phyloP scores from a whole-genome alignment of 2,329 filamentous ascomycete species.

The Kalaharituber pfeilii region DNA sequence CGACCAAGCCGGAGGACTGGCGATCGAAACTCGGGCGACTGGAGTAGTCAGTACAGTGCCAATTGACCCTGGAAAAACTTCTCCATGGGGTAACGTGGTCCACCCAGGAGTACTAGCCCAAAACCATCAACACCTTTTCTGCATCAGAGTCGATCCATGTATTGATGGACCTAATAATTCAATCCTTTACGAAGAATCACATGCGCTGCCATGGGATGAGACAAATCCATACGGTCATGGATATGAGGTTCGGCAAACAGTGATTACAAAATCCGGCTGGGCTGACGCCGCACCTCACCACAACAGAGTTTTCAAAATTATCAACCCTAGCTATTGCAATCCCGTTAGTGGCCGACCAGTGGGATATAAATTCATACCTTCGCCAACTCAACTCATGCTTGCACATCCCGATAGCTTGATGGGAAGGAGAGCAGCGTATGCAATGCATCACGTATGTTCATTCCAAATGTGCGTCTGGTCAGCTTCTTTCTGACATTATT shows the following conservation, averaged over 20 bases:
- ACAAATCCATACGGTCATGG: conserved; percentile 46
- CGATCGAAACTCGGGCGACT: conserved; percentile 45
- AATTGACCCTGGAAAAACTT: conserved; percentile 40
- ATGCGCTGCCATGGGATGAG: conserved; percentile 33
- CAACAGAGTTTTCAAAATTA: conserved; percentile 36
- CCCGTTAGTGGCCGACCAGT: conserved; percentile 34
- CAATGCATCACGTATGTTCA: conserved; percentile 26
- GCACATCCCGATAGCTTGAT: conserved; percentile 32
- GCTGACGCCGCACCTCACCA: conserved; percentile 38
- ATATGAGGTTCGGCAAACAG: conserved; percentile 38
- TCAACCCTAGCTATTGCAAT: conserved; percentile 34
- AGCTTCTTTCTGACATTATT: neutral
- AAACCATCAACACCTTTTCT: conserved; percentile 56
- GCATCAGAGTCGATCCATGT: conserved; percentile 45
- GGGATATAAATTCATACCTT: conserved; percentile 35
- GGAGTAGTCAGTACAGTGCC: conserved; percentile 47
- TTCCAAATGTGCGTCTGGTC: too few species aligned
- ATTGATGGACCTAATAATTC: conserved; percentile 41
- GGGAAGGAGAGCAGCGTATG: conserved; percentile 31
- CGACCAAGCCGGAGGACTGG: conserved; percentile 44
- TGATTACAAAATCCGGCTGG: conserved; percentile 32
- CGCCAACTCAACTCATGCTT: conserved; percentile 33
- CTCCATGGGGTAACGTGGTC: conserved; percentile 44
- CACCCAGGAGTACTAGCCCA: conserved; percentile 46
- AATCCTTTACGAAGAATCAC: conserved; percentile 38